phyloP scores from a whole-genome alignment of 2,329 filamentous ascomycete genomes.

The Aureobasidium lini region DNA sequence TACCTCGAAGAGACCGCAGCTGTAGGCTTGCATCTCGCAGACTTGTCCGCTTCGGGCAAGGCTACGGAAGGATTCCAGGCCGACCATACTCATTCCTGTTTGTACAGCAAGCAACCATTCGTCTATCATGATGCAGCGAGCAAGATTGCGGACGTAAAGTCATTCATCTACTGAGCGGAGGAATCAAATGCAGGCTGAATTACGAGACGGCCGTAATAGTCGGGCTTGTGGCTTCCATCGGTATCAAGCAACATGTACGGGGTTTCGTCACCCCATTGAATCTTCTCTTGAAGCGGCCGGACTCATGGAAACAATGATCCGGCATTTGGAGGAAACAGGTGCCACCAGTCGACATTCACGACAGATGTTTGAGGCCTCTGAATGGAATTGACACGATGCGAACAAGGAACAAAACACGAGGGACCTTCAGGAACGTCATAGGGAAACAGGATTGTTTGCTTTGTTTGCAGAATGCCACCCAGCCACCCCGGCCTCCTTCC shows the following conservation, averaged over 20 bases:
- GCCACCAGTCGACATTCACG: background rate
- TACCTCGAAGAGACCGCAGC: background rate
- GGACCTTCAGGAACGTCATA: too few species aligned
- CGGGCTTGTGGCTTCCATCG: background rate
- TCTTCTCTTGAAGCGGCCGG: too few species aligned
- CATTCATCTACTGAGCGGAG: background rate
- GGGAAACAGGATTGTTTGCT: background rate
- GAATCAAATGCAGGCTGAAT: background rate
- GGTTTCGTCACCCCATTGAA: too few species aligned
- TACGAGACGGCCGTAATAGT: background rate
- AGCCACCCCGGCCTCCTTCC: background rate
- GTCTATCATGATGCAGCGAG: background rate
- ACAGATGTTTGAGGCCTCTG: background rate
- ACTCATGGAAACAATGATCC: background rate
- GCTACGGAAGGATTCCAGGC: background rate
- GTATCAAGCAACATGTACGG: too few species aligned
- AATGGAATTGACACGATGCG: too few species aligned
- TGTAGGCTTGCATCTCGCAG: background rate
- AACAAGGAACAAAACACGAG: too few species aligned
- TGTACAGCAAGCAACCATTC: background rate
- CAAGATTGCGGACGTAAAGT: background rate
- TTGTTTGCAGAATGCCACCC: background rate
- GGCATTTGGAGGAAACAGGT: background rate
- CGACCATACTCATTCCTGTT: background rate
- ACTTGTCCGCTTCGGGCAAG: background rate